Base-by-base conservation (phyloP, 2,329 filamentous ascomycete species). In the Monilinia vaccinii-corymbosi region DNA sequence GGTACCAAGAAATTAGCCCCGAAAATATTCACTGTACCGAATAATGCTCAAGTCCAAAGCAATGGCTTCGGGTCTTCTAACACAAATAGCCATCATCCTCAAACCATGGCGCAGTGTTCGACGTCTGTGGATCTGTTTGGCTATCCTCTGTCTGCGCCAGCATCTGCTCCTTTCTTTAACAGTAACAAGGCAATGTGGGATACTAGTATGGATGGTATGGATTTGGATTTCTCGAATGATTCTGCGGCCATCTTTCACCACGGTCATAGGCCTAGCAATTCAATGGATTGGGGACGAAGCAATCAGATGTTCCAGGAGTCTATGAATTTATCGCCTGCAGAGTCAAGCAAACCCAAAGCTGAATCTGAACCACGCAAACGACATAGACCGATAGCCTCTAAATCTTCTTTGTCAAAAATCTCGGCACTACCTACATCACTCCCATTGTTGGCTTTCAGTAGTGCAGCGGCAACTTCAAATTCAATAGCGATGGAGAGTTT, bases 71-170 rank as follows among this genome's bases (percentile, higher is more conserved):
- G 66, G 51, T 67, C 66, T 16, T 65, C 69, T 44, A 67, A 63
- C 23, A 36, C 28, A 11, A 53, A 21, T 55, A 38, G 46, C 18
- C 65, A 65, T 8, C 78, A 79, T 66, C 73, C 75, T 61, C 80
- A 81, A 67, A 80, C 82, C 62, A 71, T 77, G 68, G 75, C 74
- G 31, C 73, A 74, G 58, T 74, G 77, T n/a, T 74, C 79, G 45
- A 77, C 77, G 50, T 77, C 78, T 14, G 75, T 75, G 58, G 82
- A 85, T 65, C 75, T 86, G 71, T 85, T 85, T 68, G 76, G 75
- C 31, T 84, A 83, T 67, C 80, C 83, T 32, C 75, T 86, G 71
- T 81, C 83, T n/a, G 81, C 80, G 3, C 79, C 82, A 23, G 77
- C 77, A 36, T 76, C 76, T 2, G 76, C 76, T 4, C 75, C 79